phyloP scores from a whole-genome alignment of 345 rosid genomes.

The Trapa incisa region DNA sequence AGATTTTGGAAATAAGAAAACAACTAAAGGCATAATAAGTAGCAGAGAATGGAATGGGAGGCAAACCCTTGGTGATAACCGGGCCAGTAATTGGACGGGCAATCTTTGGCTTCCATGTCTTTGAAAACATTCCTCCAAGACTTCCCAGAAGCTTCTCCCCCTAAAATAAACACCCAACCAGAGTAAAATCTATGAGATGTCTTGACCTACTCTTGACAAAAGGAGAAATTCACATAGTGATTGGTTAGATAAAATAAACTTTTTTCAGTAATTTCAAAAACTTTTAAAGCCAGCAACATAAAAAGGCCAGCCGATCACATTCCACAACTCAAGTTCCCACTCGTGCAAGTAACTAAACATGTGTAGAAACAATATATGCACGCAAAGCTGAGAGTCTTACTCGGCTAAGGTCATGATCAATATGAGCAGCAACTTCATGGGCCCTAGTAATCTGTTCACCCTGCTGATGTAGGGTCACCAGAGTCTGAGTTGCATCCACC shows the following conservation, averaged over 20 bases:
- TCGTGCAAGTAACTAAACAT: background rate
- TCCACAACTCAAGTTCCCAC: background rate
- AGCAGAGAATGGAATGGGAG: background rate
- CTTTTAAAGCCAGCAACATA: background rate
- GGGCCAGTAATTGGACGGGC: constrained; percentile 61
- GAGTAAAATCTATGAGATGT: background rate
- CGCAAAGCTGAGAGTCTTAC: constrained; percentile 24
- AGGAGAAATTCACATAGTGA: background rate
- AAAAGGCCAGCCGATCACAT: background rate
- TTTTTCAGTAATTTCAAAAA: too few relatives aligned
- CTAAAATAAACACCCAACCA: constrained; percentile 25
- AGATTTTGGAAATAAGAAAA: background rate
- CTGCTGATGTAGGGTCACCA: constrained; percentile 74
- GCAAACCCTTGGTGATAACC: constrained; percentile 42
- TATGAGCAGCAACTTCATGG: constrained; percentile 53
- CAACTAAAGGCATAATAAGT: background rate
- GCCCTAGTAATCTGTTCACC: constrained; percentile 80
- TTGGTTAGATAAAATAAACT: too few relatives aligned
- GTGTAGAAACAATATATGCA: background rate
- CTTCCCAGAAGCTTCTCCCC: constrained; percentile 95
- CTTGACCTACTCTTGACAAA: background rate
- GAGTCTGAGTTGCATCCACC: constrained; percentile 63
- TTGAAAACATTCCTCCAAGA: constrained; percentile 87
- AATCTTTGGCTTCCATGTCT: constrained; percentile 92
- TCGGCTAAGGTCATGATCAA: constrained; percentile 87